phyloP scores from a whole-genome alignment of 2,329 filamentous ascomycete species.

The Cladobotryum protrusum region DNA sequence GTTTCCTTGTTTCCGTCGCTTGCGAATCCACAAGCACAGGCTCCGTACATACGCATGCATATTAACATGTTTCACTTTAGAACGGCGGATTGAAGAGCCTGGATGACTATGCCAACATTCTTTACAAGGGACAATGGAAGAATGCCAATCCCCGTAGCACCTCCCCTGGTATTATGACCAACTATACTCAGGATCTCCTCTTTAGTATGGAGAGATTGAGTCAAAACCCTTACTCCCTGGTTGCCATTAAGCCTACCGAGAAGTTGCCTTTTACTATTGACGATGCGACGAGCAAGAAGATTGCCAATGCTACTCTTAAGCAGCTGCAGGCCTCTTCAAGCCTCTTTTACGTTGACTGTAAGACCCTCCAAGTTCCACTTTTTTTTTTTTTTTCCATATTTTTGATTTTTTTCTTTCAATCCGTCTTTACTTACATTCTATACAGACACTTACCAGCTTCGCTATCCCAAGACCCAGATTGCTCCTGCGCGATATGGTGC shows the following conservation, averaged over 20 bases:
- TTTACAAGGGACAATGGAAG: constrained; percentile 38
- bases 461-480: constrained; percentile 15
- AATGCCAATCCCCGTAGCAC: constrained; percentile 27
- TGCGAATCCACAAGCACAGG: background rate
- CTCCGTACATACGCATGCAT: background rate
- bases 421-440: background rate
- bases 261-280: constrained; percentile 33
- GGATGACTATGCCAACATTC: constrained; percentile 30
- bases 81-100: constrained; percentile 24
- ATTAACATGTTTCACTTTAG: constrained; percentile 12
- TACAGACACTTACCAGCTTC: constrained; percentile 28
- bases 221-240: constrained; percentile 33
- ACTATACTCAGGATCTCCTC: constrained; percentile 40
- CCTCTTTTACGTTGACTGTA: constrained; percentile 37
- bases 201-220: constrained; percentile 44
- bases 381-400: background rate
- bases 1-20: background rate
- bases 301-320: constrained; percentile 27
- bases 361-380: background rate
- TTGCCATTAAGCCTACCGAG: constrained; percentile 25
- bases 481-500: constrained; percentile 28
- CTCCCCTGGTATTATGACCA: constrained; percentile 29
- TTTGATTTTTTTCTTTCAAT: no score
- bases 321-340: constrained; percentile 29
- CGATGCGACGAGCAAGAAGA: constrained; percentile 18